These are phyloP conservation scores for Coelastrella sp. DNA, from an alignment of 139 green algal genomes.

Conservation along the genomic window DNA sequence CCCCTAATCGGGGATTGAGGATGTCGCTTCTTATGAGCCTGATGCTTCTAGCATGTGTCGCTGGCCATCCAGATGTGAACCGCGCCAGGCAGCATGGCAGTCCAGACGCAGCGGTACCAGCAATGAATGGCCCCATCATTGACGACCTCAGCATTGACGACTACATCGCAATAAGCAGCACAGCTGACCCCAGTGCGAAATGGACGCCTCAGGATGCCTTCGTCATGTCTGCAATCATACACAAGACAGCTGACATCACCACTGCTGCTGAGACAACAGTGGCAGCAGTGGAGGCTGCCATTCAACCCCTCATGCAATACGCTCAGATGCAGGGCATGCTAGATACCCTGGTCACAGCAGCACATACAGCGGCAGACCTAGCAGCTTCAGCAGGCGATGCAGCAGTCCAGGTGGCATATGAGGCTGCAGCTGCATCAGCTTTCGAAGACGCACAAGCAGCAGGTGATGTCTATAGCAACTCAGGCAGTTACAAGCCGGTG, in stretches of 20 bases:
- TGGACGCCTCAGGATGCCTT: background rate
- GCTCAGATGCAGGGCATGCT: background rate
- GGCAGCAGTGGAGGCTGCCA: background rate
- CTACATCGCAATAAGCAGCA: background rate
- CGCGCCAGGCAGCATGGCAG: background rate
- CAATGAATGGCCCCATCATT: background rate
- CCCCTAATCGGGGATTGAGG: background rate
- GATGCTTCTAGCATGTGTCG: background rate
- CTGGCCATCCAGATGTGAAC: background rate
- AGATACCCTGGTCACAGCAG: background rate
- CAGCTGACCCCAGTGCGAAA: background rate
- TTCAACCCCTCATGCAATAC: background rate
- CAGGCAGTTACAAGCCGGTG: too few relatives aligned
- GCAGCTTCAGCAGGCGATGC: background rate
- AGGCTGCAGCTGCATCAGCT: background rate
- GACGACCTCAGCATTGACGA: background rate
- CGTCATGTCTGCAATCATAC: background rate
- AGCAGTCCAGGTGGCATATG: background rate
- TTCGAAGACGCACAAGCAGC: too few relatives aligned
- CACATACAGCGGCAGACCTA: background rate
- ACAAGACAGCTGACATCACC: background rate
- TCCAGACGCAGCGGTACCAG: background rate
- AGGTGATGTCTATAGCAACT: too few relatives aligned
- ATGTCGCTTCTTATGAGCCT: background rate
- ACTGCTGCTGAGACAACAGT: background rate